Evolutionary conservation across 148 eudicot species (phyloP), one percentile per base, ranked within the genome.

Genomic region (Amaranthus hypochondriacus): DNA sequence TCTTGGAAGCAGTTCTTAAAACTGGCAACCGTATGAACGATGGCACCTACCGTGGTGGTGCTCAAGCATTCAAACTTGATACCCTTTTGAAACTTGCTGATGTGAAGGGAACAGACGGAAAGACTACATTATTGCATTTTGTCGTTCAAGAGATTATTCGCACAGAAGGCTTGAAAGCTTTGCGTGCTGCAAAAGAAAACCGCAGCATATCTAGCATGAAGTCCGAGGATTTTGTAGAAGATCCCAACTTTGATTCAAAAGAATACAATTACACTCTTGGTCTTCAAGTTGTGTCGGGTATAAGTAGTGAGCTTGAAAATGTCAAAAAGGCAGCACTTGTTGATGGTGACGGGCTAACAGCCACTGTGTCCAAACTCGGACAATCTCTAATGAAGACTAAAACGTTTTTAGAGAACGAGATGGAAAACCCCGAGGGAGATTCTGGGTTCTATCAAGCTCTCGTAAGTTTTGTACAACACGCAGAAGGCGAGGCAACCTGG

Each of bases 1-100:
- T 94, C 65, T 83, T 94, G 73, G 98, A 94, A 73, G 98, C 97
- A 1, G 98, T 94, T 77, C 78, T 94, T 2, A 94, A 94, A 83
- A 89, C 96, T 6, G 98, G 98, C 7, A 94, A 94, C 68, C 92
- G 98, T 52, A 94, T 94, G 98, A 94, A 94, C 11, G 89, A 86
- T 71, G 98, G 98, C 21, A 94, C 98, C 13, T 94, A 79, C 65
- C 98, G 97, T 15, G 98, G 98, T 4, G 90, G 91, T 12, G 98
- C 98, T 48, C 95, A 89, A 66, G 98, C 97, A 57, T 89, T 91
- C 69, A 94, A 89, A 77, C 93, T 94, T 13, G 97, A 91, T 71
- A 91, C 97, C 0, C 91, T 94, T 15, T 81, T 91, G 64, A 94
- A 94, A 79, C 82, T 94, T 2, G 82, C 95, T 1, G 98, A 94